These are phyloP conservation scores for Aspergillus uvarum DNA, from an alignment of 2,329 filamentous ascomycete genomes.

Conservation along the genomic window DNA sequence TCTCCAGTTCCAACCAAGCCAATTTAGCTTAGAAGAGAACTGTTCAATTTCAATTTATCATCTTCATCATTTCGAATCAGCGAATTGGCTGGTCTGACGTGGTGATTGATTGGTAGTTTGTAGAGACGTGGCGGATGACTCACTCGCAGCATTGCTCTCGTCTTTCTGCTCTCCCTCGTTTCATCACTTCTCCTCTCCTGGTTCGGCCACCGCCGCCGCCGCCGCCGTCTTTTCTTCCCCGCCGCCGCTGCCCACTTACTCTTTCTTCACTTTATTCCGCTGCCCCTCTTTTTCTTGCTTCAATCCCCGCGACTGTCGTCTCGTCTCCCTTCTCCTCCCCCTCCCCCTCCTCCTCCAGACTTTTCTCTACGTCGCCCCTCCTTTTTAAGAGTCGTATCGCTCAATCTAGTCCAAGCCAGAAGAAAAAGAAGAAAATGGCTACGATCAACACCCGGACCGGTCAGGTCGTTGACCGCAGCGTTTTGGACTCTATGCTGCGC, in stretches of 20 bases:
- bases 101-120: too few species aligned
- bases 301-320: constrained; percentile 35
- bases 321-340: constrained; percentile 37
- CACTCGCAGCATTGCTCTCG: not conserved
- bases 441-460: constrained; percentile 79
- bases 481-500: constrained; percentile 81
- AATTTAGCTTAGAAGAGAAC: too few species aligned
- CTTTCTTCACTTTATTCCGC: constrained; percentile 5
- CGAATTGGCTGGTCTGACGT: too few species aligned
- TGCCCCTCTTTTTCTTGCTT: constrained; percentile 30
- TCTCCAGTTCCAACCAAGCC: too few species aligned
- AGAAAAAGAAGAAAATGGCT: constrained; percentile 50
- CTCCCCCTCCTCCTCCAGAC: constrained; percentile 33
- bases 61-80: too few species aligned
- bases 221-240: not conserved
- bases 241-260: constrained; percentile 3
- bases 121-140: constrained; percentile 1
- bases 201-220: not conserved
- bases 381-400: constrained; percentile 1
- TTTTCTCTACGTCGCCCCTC: constrained; percentile 42
- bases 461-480: constrained; percentile 78
- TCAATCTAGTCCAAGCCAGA: constrained; percentile 25
- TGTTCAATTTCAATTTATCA: too few species aligned
- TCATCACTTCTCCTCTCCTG: not conserved
- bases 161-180: not conserved